Base-by-base conservation (phyloP, 1,284 basidiomycete species). In the Leccinum subrobustum region DNA sequence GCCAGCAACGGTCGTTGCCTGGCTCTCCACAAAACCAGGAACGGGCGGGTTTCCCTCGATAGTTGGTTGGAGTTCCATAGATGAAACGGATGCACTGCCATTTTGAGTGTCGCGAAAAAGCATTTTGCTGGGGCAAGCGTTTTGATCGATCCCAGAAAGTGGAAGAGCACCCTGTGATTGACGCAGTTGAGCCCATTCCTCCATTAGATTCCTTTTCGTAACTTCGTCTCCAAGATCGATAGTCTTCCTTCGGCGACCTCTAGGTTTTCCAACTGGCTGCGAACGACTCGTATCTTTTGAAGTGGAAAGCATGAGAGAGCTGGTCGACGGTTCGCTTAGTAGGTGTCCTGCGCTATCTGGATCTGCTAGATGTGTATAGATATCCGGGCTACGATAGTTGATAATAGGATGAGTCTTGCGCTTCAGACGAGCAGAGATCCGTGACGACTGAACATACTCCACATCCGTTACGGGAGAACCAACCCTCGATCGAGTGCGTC, bases 181-280 rank as follows among this genome's bases (percentile, higher is more conserved):
- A 50, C 70, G 73, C 54, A 73, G 54, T 25, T 57, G 68, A 29
- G 70, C 70, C 70, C 70, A 75, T 51, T 74, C 66, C 29, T 73
- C 66, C 51, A 72, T 72, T 25, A 74, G 35, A 39, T 63, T 54
- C 20, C 14, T 64, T 54, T 63, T 75, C n/a, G 57, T 42, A 23
- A 57, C 60, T 48, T 70, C 68, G 33, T 75, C 64, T 25, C 53
- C 54, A 57, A 72, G 58, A 50, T 65, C 60, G 25, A 56, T n/a
- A 2, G 5, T 33, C 57, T 58, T 64, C 54, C 59, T 62, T 58
- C 50, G 61, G 48, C 58, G 70, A 11, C 69, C 66, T 52, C 44
- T 70, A 18, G 37, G 18, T 27, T 56, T 67, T 52, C 57, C 63
- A 23, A 16, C 27, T 9, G 63, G 39, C 16, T 39, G 62, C 27